Evolutionary conservation across 768 basidiomycete species (phyloP), one percentile per base, ranked within the genome.

Genomic region (Suillus discolor): DNA sequence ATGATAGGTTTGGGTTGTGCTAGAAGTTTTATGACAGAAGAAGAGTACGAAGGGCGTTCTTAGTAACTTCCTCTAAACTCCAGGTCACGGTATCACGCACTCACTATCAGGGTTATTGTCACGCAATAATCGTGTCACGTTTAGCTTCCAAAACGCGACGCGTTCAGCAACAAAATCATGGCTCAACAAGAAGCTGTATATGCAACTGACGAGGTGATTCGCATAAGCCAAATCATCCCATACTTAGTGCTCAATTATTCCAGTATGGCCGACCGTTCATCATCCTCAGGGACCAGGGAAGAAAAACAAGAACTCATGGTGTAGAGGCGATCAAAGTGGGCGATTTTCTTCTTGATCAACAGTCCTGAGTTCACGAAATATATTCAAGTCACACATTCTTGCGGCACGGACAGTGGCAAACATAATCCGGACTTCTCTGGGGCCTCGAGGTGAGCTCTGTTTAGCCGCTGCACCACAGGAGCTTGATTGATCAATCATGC

Each of bases 251-350:
- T 28, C 8, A 69, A 9, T 25, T 31, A 12, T 13, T 42, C 6
- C 71, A 96, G 93, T 96, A 94, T 77, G 96, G 96, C 54, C 84
- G 96, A 49, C 97, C 96, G n/a, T 98, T 98, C 77, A 97, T 98
- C 76, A 97, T 99, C 80, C 84, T 99, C 65, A 87, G 96, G 38
- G 96, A 98, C 73, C 97, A 98, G 78, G 89, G 83, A 63, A 97
- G 78, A 82, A 97, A 96, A 84, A 97, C 94, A 13, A 86, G 97
- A 71, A 87, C 85, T 36, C 96, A 99, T 80, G 97, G 97, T 61
- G 77, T 91, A 67, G 94, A 96, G 78, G 97, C 97, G 70, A 97
- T 99, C 83, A 96, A 97, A 85, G 96, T 94, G 39, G 49, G 80
- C 72, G 18, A n/a, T 57, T 25, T 54, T 25, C 1, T 57, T 45